Evolutionary conservation across 2,329 filamentous ascomycete species (phyloP).

Genomic region (Teratosphaeria pseudoeucalypti): DNA sequence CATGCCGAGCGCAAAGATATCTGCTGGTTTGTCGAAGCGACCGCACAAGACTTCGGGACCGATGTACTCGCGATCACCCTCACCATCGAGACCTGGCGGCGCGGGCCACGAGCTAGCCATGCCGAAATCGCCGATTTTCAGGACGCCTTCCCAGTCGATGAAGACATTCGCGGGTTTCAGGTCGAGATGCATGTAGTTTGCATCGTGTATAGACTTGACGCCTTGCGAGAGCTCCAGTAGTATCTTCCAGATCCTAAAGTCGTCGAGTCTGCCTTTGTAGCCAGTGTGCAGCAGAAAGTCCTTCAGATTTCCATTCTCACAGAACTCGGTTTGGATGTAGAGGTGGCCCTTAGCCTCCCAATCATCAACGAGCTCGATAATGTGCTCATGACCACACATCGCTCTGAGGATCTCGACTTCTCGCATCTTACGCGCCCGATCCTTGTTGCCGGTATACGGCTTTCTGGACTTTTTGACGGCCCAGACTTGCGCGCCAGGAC

Average conservation of each 20-base stretch:
- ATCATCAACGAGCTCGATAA: conserved; percentile 71
- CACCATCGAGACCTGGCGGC: conserved; percentile 66
- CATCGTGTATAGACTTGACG: conserved; percentile 78
- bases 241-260: conserved; percentile 98
- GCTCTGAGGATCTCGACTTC: conserved; percentile 72
- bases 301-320: conserved; percentile 85
- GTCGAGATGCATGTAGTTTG: conserved; percentile 75
- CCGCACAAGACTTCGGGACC: conserved; percentile 84
- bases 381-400: conserved; percentile 71
- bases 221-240: conserved; percentile 74
- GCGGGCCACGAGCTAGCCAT: conserved; percentile 72
- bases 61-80: conserved; percentile 94
- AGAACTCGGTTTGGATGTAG: conserved; percentile 96
- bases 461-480: conserved; percentile 90
- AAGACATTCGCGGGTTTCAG: conserved; percentile 78
- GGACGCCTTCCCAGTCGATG: conserved; percentile 66
- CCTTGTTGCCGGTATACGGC: conserved; percentile 64
- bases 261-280: conserved; percentile 75
- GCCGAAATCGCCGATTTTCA: conserved; percentile 82
- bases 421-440: conserved; percentile 72
- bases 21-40: conserved; percentile 78
- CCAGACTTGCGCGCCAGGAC: conserved; percentile 45
- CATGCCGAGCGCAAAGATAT: conserved; percentile 87
- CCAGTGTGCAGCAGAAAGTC: conserved; percentile 76
- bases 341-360: conserved; percentile 82